A percentile compares a stretch with the other conserved stretches of the same genome.
Conservation (phyloP, 2,329 filamentous ascomycete genomes). For the Colletotrichum nymphaeae region DNA sequence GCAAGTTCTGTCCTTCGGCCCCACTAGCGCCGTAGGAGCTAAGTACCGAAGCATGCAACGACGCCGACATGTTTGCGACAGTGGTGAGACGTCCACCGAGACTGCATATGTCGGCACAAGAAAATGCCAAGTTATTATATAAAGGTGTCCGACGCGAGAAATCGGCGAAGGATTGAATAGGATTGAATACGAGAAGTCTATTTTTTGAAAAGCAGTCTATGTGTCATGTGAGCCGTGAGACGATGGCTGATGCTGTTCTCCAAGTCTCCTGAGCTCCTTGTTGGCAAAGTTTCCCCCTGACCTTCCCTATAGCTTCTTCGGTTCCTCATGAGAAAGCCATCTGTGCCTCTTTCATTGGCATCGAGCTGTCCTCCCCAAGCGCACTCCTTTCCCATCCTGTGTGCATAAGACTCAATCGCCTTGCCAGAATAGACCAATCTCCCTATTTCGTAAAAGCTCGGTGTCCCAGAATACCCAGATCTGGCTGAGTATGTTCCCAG, state of each 20-base stretch:
- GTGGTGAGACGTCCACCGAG: slow-evolving; percentile 8
- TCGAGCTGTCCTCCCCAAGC: background rate
- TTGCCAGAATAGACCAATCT: background rate
- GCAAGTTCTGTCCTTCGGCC: background rate
- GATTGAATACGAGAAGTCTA: background rate
- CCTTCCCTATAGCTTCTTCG: too few relatives aligned
- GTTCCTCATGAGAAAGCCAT: background rate
- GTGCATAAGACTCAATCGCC: background rate
- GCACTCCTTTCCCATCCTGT: background rate
- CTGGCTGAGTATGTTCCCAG: too few relatives aligned
- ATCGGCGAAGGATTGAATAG: background rate
- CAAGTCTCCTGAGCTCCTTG: background rate
- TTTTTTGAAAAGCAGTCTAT: background rate
- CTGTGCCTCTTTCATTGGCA: background rate
- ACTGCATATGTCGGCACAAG: background rate
- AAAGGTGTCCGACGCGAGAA: background rate
- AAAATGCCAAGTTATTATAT: background rate
- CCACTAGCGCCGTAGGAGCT: slow-evolving; percentile 6
- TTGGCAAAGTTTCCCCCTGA: too few relatives aligned
- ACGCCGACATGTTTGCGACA: background rate
- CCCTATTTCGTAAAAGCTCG: background rate
- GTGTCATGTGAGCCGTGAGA: background rate
- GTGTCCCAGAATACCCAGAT: fast-evolving
- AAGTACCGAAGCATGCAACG: background rate
- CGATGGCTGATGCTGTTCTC: background rate